Conservation (phyloP, 306 rosid species). For the Acacia melanoxylon region DNA sequence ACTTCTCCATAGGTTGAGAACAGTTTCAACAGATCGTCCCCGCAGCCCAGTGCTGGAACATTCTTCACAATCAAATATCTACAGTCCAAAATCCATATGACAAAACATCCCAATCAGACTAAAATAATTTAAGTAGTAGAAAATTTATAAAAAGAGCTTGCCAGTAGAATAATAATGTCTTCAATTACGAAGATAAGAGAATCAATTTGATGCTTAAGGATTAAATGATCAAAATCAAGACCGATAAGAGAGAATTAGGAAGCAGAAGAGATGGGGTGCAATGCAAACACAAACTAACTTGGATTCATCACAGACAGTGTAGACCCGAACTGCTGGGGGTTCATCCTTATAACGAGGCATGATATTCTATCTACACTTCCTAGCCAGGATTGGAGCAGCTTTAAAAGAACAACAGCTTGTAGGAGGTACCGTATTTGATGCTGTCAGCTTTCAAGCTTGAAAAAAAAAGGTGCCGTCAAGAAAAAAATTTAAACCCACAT, state of each 20-base stretch:
- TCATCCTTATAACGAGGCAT: slow-evolving; percentile 75
- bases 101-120: neutral
- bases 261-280: neutral
- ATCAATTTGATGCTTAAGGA: neutral
- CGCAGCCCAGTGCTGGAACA: slow-evolving; percentile 87
- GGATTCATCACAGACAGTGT: slow-evolving; percentile 90
- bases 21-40: slow-evolving; percentile 64
- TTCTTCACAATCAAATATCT: slow-evolving; percentile 86
- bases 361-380: neutral
- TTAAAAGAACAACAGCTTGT: neutral
- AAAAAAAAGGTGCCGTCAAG: neutral
- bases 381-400: neutral
- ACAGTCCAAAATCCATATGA: slow-evolving; percentile 17
- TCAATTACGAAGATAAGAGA: neutral
- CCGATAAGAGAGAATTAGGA: neutral
- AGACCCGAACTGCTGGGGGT: slow-evolving; percentile 71
- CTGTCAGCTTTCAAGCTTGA: neutral
- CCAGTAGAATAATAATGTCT: neutral
- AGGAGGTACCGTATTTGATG: neutral
- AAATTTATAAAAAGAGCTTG: neutral
- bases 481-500: neutral
- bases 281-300: slow-evolving; percentile 38
- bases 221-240: neutral
- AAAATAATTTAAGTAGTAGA: neutral
- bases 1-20: slow-evolving; percentile 79